A percentile compares a stretch with the other conserved stretches of the same genome.
phyloP scores from a whole-genome alignment of 306 rosid genomes.

The Ochetophila trinervis region DNA sequence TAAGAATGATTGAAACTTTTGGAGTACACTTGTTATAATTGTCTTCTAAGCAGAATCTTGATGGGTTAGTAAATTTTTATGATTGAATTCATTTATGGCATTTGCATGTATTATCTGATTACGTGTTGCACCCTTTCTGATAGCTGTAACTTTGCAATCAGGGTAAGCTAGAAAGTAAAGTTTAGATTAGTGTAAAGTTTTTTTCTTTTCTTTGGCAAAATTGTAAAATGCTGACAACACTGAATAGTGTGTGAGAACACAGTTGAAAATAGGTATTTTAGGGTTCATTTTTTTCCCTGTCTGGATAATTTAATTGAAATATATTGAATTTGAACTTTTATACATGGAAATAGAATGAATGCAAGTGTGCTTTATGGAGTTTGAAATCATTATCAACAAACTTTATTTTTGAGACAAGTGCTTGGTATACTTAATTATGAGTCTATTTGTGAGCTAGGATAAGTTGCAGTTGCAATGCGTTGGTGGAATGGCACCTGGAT shows the following conservation, averaged over 20 bases:
- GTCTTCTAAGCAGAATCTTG: conserved; percentile 1
- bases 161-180: conserved; percentile 1
- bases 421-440: neutral
- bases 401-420: neutral
- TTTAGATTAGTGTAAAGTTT: neutral
- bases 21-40: conserved; percentile 1
- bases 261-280: neutral
- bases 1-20: conserved; percentile 7
- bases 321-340: conserved; percentile 13
- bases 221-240: neutral
- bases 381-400: conserved; percentile 7
- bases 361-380: neutral
- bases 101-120: conserved; percentile 9
- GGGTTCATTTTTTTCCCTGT: conserved; percentile 3
- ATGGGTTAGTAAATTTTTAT: conserved; percentile 13
- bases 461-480: conserved; percentile 21
- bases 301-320: conserved; percentile 14
- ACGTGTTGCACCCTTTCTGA: conserved; percentile 1
- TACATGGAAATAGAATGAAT: neutral
- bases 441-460: conserved; percentile 17
- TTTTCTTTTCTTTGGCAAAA: neutral
- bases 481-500: conserved; percentile 1
- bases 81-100: conserved; percentile 22
- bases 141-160: neutral
- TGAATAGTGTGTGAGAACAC: neutral